phyloP scores from a whole-genome alignment of 2,329 filamentous ascomycete genomes.

The Mycocentrospora acerina region DNA sequence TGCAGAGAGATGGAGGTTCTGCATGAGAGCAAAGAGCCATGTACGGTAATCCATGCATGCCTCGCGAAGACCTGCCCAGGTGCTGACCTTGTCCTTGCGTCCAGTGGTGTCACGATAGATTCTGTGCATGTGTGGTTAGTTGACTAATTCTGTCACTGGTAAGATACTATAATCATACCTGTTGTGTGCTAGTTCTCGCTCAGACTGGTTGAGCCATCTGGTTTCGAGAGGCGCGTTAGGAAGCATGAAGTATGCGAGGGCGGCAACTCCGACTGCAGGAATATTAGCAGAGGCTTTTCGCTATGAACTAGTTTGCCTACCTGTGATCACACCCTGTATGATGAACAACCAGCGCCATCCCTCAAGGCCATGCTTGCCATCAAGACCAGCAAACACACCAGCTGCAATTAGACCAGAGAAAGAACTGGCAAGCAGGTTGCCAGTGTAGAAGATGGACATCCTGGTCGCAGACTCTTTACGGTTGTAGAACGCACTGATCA shows the following conservation, averaged over 20 bases:
- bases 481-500: conserved; percentile 42
- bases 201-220: conserved; percentile 45
- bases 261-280: conserved; percentile 6
- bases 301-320: conserved; percentile 5
- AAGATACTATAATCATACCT: too few species aligned
- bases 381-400: conserved; percentile 36
- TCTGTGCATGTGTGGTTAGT: too few species aligned
- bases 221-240: conserved; percentile 32
- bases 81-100: conserved; percentile 24
- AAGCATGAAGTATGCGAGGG: conserved; percentile 18
- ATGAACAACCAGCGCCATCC: conserved; percentile 50
- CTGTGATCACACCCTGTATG: conserved; percentile 42
- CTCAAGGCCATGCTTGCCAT: conserved; percentile 43
- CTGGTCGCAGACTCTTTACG: conserved; percentile 37
- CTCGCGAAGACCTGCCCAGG: conserved; percentile 13
- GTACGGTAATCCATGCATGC: conserved; percentile 18
- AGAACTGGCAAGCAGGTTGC: conserved; percentile 42
- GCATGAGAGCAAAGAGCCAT: conserved; percentile 19
- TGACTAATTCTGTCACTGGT: too few species aligned
- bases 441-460: conserved; percentile 40
- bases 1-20: conserved; percentile 10
- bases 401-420: conserved; percentile 48
- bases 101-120: conserved; percentile 48
- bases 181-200: conserved; percentile 37
- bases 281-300: not conserved